Base-by-base conservation (phyloP, 768 basidiomycete genomes). In the Boletus edulis region DNA sequence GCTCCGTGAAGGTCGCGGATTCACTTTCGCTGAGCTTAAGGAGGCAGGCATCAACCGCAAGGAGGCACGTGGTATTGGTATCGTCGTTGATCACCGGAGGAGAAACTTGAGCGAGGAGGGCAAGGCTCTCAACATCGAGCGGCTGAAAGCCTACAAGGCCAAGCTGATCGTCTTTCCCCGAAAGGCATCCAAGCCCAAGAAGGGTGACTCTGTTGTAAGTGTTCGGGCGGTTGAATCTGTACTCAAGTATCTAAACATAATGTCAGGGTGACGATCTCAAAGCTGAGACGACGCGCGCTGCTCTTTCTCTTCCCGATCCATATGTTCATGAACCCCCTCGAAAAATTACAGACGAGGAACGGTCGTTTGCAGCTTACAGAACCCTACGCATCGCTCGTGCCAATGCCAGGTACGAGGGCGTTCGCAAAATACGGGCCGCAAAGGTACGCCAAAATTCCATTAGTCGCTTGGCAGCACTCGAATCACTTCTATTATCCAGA, bases 81-180 rank as follows among this genome's bases (percentile, higher is more conserved):
- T 99, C 66, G 87, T 92, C 58, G 94, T 98, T 62, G 97, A 99
- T 76, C 94, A 97, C 81, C 82, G 97, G 73, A 86, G 97, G 81
- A 84, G 94, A 73, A 96, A 95, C 78, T 73, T 94, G 75, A 94
- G 90, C 72, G 95, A 94, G 78, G 95, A 98, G 83, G 93, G 93
- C 67, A 95, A 96, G 79, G 82, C 87, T 69, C 66, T 97, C 70
- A 99, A 99, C 75, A 90, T 98, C 47, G 92, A 94, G 75, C 82
- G 96, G 68, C 79, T 99, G 73, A 84, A 90, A 76, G 89, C 88
- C 38, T 98, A 98, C 88, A 94, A 94, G 81, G 76, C 80, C 55
- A 86, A 89, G 65, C 77, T 99, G 70, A 88, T 98, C 64, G 89
- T 99, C 76, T 98, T 97, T 89, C 95, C 97, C 72, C 87, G 91